These are phyloP conservation scores for Penicillium thymicola DNA, from an alignment of 2,329 filamentous ascomycete species.

Conservation along the genomic window DNA sequence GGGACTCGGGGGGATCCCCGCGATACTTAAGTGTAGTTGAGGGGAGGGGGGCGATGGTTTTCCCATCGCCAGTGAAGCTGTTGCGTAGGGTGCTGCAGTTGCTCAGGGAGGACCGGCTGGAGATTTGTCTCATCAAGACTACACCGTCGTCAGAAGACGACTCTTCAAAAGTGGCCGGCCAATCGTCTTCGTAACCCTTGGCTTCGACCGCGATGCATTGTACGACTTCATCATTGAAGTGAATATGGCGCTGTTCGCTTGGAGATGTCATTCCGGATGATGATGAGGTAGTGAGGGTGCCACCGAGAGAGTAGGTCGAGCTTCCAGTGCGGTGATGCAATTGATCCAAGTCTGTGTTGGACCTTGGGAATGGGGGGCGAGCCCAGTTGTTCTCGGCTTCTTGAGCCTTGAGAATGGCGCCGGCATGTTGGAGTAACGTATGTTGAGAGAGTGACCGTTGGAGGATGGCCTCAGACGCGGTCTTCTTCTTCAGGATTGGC, in stretches of 20 bases:
- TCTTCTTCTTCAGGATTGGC: constrained; percentile 93
- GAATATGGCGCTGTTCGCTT: constrained; percentile 73
- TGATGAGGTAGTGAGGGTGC: constrained; percentile 62
- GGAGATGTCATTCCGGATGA: constrained; percentile 70
- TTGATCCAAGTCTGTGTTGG: constrained; percentile 68
- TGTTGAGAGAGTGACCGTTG: constrained; percentile 84
- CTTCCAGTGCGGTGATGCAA: constrained; percentile 59
- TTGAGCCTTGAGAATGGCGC: constrained; percentile 80
- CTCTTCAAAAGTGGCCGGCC: constrained; percentile 42
- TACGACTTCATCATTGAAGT: constrained; percentile 93
- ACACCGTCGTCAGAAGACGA: constrained; percentile 72
- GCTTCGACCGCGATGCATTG: constrained; percentile 92
- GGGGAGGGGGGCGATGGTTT: constrained; percentile 82
- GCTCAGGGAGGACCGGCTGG: constrained; percentile 50
- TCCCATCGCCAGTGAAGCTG: constrained; percentile 63
- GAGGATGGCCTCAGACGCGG: constrained; percentile 92
- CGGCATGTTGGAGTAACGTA: constrained; percentile 84
- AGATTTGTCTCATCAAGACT: constrained; percentile 74
- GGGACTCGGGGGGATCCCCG: constrained; percentile 67
- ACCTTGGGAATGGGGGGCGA: constrained; percentile 57
- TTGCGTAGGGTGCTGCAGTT: constrained; percentile 54
- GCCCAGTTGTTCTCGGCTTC: constrained; percentile 57
- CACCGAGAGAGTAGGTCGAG: constrained; percentile 47
- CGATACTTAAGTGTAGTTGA: constrained; percentile 84
- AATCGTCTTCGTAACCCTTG: constrained; percentile 63